Conservation (phyloP, 371 early-diverging fungal species). For the Apophysomyces elegans region DNA sequence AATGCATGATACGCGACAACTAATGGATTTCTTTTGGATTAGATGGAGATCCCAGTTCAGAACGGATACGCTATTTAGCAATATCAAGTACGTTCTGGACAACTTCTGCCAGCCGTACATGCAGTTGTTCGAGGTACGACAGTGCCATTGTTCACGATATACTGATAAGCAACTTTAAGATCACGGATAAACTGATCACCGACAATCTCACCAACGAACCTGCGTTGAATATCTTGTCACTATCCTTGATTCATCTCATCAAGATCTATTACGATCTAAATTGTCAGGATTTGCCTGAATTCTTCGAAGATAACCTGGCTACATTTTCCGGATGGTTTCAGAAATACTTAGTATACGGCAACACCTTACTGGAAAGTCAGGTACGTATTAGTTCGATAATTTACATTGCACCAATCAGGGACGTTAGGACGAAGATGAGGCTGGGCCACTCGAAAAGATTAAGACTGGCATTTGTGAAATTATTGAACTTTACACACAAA, state of each 20-base stretch:
- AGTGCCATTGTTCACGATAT: not conserved
- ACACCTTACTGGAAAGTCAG: slow-evolving; percentile 70
- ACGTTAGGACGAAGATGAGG: slow-evolving; percentile 82
- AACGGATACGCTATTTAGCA: slow-evolving; percentile 76
- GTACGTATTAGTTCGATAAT: slow-evolving; percentile 36
- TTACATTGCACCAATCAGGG: not conserved
- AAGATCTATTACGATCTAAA: slow-evolving; percentile 92
- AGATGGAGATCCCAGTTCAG: slow-evolving; percentile 90
- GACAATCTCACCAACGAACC: slow-evolving; percentile 62
- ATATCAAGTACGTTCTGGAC: slow-evolving; percentile 91
- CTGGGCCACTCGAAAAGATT: slow-evolving; percentile 85
- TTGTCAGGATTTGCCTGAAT: slow-evolving; percentile 95
- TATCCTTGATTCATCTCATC: slow-evolving; percentile 75
- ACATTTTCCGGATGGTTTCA: slow-evolving; percentile 80
- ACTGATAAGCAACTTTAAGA: slow-evolving; percentile 38
- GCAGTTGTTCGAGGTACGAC: slow-evolving; percentile 74
- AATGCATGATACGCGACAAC: not conserved
- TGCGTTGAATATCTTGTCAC: slow-evolving; percentile 73
- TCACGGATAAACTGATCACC: slow-evolving; percentile 81
- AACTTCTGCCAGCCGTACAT: slow-evolving; percentile 83
- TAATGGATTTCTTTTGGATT: not conserved
- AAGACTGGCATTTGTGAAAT: slow-evolving; percentile 91
- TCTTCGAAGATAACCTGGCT: slow-evolving; percentile 90
- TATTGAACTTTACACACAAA: slow-evolving; percentile 84
- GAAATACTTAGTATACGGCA: slow-evolving; percentile 84